phyloP scores from a whole-genome alignment of 768 basidiomycete species.

The Serpula lacrymans region DNA sequence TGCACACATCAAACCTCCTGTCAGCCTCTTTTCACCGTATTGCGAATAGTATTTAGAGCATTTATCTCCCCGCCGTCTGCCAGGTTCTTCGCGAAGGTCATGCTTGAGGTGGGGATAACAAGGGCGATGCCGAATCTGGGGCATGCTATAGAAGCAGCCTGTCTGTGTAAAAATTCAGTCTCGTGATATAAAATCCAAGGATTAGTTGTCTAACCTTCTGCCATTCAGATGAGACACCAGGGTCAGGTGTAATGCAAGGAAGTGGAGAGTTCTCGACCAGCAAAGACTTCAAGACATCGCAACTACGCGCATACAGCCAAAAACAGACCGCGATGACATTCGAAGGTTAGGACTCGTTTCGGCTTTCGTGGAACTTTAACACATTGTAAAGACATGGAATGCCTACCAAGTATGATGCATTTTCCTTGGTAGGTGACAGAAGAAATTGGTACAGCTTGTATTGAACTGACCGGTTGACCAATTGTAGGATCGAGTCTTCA shows the following conservation, averaged over 20 bases:
- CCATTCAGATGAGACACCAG: conserved; percentile 30
- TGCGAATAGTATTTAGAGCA: too few relatives aligned
- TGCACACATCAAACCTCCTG: conserved; percentile 27
- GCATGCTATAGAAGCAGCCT: conserved; percentile 32
- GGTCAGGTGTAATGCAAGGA: conserved; percentile 29
- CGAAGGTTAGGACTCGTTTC: background rate
- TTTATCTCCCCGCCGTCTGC: too few relatives aligned
- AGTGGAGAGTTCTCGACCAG: too few relatives aligned
- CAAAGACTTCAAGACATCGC: too few relatives aligned
- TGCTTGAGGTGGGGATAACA: too few relatives aligned
- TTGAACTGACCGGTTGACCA: conserved; percentile 12
- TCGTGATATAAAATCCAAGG: too few relatives aligned
- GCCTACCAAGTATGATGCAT: background rate
- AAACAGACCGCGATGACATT: too few relatives aligned
- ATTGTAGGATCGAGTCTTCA: conserved; percentile 21
- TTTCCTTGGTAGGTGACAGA: too few relatives aligned
- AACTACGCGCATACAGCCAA: too few relatives aligned
- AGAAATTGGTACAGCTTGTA: conserved; percentile 8
- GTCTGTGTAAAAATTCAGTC: conserved; percentile 38
- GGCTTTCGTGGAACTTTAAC: background rate
- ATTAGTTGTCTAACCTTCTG: too few relatives aligned
- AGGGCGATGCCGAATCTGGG: too few relatives aligned
- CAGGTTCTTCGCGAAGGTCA: too few relatives aligned
- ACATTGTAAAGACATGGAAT: background rate
- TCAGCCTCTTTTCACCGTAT: conserved; percentile 19